Conservation (phyloP, 2,329 filamentous ascomycete species). For the Arthrobotrys musiformis region DNA sequence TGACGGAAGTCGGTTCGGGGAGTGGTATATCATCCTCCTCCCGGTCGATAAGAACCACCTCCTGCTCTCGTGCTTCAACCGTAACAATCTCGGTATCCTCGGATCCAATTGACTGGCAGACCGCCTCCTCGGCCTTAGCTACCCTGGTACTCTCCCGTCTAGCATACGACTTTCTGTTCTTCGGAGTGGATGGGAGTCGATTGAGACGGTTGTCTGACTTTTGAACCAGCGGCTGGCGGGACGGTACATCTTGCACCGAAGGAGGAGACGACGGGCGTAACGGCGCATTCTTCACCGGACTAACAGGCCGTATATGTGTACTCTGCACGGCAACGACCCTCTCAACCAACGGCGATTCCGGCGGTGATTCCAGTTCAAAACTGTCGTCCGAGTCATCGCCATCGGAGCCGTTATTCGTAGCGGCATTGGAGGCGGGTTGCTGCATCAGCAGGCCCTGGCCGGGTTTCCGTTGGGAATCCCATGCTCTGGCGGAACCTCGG, state of each 20-base stretch:
- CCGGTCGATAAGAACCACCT: neutral
- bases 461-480: constrained; percentile 46
- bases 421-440: neutral
- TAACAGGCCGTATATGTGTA: neutral
- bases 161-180: constrained; percentile 1
- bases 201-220: constrained; percentile 14
- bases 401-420: neutral
- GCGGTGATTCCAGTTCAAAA: constrained; percentile 44
- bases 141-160: neutral
- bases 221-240: constrained; percentile 16
- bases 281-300: neutral
- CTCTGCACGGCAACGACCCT: constrained; percentile 4
- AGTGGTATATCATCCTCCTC: neutral
- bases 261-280: neutral
- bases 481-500: constrained; percentile 38
- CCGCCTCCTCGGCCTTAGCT: neutral
- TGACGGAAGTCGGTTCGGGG: neutral
- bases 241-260: neutral
- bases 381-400: constrained; percentile 29
- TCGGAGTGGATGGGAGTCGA: constrained; percentile 2
- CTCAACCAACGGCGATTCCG: constrained; percentile 24
- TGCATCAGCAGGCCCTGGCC: constrained; percentile 19
- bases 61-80: neutral
- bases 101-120: neutral
- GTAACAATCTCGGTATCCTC: neutral